Percentiles rank a stretch among this genome's conserved stretches.
Conservation (phyloP, 176 grass and related monocot genomes). For the Thinopyrum elongatum region DNA sequence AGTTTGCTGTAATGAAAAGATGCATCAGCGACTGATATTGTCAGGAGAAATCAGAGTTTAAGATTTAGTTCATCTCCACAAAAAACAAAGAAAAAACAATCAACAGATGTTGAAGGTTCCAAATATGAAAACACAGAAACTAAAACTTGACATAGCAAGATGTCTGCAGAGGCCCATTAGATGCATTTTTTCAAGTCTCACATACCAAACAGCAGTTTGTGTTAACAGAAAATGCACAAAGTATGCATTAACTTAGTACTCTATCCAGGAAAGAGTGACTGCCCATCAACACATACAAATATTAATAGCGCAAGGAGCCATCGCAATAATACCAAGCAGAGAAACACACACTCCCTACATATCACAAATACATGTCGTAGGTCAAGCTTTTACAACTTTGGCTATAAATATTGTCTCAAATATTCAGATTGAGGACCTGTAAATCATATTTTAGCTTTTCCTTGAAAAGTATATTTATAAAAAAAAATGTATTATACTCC, state of each 20-base stretch:
- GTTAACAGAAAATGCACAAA: conserved; percentile 1
- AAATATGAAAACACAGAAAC: neutral
- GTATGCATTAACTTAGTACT: neutral
- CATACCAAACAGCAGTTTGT: neutral
- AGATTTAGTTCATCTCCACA: neutral
- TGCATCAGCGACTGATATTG: conserved; percentile 15
- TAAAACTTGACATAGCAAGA: neutral
- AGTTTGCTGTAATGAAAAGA: conserved; percentile 60
- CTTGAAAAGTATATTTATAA: neutral
- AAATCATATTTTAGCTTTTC: neutral
- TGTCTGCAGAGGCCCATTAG: neutral
- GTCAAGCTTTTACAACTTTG: neutral
- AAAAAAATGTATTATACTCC: no score
- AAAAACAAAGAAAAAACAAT: neutral
- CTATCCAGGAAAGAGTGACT: neutral
- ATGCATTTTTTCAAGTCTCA: conserved; percentile 5
- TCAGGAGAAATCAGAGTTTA: conserved; percentile 1
- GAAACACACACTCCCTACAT: neutral
- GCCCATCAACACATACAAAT: neutral
- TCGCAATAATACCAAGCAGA: neutral
- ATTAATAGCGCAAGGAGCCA: neutral
- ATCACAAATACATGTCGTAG: neutral
- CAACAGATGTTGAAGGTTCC: neutral
- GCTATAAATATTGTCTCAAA: neutral
- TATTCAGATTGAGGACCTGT: neutral